Percentiles rank a stretch among this genome's conserved stretches.
Conservation (phyloP, 2,329 filamentous ascomycete genomes). For the Xylariaceae sp. region DNA sequence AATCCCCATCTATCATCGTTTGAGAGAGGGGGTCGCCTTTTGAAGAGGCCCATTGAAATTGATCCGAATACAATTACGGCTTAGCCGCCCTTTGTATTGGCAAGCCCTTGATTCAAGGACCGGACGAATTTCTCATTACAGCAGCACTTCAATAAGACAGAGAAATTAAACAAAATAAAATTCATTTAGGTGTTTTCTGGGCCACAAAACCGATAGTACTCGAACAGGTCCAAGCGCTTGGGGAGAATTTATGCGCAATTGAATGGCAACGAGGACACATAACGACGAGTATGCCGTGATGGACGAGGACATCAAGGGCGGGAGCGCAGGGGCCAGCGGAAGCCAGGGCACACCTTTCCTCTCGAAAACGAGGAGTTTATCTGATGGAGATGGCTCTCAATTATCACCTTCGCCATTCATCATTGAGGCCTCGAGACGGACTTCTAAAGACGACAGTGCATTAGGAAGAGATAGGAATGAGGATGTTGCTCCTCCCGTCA, state of each 20-base stretch:
- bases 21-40: no score
- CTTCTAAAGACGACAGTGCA: conserved; percentile 71
- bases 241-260: neutral
- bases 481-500: conserved; percentile 58
- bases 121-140: neutral
- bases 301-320: conserved; percentile 36
- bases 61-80: conserved; percentile 4
- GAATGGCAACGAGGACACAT: conserved; percentile 31
- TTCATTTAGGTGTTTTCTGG: neutral
- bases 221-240: neutral
- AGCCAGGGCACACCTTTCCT: conserved; percentile 45
- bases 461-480: conserved; percentile 47
- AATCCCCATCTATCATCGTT: no score
- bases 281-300: conserved; percentile 39
- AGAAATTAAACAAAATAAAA: no score
- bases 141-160: no score
- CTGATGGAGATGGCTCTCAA: conserved; percentile 65
- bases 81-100: conserved; percentile 1
- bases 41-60: no score
- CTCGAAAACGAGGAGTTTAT: conserved; percentile 66
- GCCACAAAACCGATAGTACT: neutral
- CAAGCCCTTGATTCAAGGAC: neutral
- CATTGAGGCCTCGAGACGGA: conserved; percentile 57
- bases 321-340: conserved; percentile 14
- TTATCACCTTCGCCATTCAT: conserved; percentile 65